Percentiles rank a stretch among this genome's conserved stretches.
phyloP scores from a whole-genome alignment of 352 stramenopile species.

The Phytophthora litchii region DNA sequence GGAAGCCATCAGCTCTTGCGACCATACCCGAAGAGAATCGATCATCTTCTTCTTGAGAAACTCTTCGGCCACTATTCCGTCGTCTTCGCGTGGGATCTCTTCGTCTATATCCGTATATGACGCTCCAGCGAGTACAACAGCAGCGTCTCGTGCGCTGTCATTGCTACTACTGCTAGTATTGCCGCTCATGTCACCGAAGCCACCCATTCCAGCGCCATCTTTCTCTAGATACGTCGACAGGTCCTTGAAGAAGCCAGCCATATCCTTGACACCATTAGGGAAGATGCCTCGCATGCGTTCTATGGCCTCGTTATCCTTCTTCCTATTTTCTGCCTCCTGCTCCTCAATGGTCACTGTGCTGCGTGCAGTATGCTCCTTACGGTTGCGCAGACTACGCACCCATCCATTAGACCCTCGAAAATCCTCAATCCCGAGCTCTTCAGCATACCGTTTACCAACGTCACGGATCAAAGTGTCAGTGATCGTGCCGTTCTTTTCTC shows the following conservation, averaged over 20 bases:
- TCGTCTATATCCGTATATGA: constrained; percentile 51
- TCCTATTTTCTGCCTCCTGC: constrained; percentile 59
- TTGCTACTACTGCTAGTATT: constrained; percentile 22
- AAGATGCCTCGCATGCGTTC: constrained; percentile 74
- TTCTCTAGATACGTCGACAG: constrained; percentile 76
- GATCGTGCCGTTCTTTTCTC: constrained; percentile 70
- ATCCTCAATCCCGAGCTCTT: constrained; percentile 75
- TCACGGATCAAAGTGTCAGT: constrained; percentile 80
- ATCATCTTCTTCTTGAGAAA: constrained; percentile 83
- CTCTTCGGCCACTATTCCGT: constrained; percentile 55
- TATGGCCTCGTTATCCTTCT: constrained; percentile 76
- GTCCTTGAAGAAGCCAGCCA: constrained; percentile 79
- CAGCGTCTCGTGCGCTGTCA: constrained; percentile 22
- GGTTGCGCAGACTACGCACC: constrained; percentile 79
- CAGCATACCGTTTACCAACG: constrained; percentile 71
- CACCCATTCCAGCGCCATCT: constrained; percentile 35
- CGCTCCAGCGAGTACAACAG: constrained; percentile 18
- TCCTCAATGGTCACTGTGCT: constrained; percentile 58
- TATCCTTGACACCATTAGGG: constrained; percentile 75
- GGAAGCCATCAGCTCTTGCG: constrained; percentile 71
- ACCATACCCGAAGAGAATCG: constrained; percentile 68
- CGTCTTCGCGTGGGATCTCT: constrained; percentile 27
- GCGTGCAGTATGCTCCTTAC: constrained; percentile 68
- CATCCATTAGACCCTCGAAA: constrained; percentile 83
- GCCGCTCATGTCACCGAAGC: constrained; percentile 22